Conservation (phyloP, 2,329 filamentous ascomycete species). For the Sclerotinia spermophila region DNA sequence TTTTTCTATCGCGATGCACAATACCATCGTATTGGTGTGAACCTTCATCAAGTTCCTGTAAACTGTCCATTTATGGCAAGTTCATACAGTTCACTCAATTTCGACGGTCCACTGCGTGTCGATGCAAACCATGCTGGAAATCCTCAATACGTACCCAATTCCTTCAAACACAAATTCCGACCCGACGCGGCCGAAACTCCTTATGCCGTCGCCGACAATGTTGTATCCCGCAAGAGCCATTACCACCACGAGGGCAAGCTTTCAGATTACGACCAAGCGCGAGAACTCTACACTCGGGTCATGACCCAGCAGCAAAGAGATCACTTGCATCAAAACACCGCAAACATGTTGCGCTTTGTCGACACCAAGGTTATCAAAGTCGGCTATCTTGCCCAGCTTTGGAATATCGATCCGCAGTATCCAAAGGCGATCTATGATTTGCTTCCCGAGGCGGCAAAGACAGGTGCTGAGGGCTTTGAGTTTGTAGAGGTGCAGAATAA, state of each 20-base stretch:
- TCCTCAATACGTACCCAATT: constrained; percentile 40
- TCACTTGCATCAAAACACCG: constrained; percentile 8
- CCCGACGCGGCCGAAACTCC: constrained; percentile 65
- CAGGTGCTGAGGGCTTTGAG: constrained; percentile 9
- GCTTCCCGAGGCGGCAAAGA: constrained; percentile 9
- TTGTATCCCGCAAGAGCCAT: constrained; percentile 9
- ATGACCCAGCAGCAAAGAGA: constrained; percentile 2
- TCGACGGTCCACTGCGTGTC: constrained; percentile 38
- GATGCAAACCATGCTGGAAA: constrained; percentile 46
- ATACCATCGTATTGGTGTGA: constrained; percentile 53
- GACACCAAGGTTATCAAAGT: constrained; percentile 11
- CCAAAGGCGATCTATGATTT: constrained; percentile 12
- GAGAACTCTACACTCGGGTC: constrained; percentile 12
- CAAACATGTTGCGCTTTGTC: constrained; percentile 2
- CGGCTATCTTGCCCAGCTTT: constrained; percentile 47
- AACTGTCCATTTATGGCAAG: constrained; percentile 33
- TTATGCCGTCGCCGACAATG: constrained; percentile 44
- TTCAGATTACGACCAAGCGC: constrained; percentile 23
- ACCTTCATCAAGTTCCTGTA: constrained; percentile 55
- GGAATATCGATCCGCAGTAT: constrained; percentile 39
- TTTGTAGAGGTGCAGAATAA: constrained; percentile 19
- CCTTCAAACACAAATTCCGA: constrained; percentile 54
- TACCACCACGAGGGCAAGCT: constrained; percentile 17
- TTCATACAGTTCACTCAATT: constrained; percentile 34
- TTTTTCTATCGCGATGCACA: constrained; percentile 67